Base-by-base conservation (phyloP, 208 protist genomes). In the Strigomonas culicis region DNA sequence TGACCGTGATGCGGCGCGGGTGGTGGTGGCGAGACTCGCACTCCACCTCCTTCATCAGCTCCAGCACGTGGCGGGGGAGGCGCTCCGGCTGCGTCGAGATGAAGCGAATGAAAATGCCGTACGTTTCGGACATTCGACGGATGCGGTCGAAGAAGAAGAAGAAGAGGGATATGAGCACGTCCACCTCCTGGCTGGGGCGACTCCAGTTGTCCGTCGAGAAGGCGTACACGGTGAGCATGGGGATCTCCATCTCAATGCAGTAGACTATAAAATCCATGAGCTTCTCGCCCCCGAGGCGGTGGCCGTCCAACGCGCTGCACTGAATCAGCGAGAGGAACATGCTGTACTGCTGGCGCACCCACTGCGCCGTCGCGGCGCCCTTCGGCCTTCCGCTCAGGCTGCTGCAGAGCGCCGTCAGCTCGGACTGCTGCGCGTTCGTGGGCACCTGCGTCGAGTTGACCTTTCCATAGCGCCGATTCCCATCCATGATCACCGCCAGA, bases 141-240 rank as follows among this genome's bases (percentile, higher is more conserved):
- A 97, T 81, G n/a, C 75, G 74, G 17, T 87, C 76, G 68, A 94
- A 91, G 60, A 87, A 93, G 63, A 82, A 84, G 27, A 84, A 80
- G 63, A 97, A 93, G 30, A 97, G 72, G 2, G 78, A 65, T 82
- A 94, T 91, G 15, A 97, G 63, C 58, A 87, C 85, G 43, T 93
- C 77, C 24, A 97, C 76, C 60, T 97, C 91, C 6, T 79, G 68
- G 19, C 64, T 31, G 0, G 81, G 60, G 7, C 91, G 77, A n/a
- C 72, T 53, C 89, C 91, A 97, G 73, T 97, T 97, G 62, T 97
- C 86, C 0, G 82, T 93, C 1, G 91, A 97, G 57, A 97, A 97
- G 4, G 91, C 88, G 75, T 95, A 97, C 10, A 93, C 87, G 0
- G 84, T 97, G 27, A 97, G 59, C 77, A 95, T 94, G 31, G 59